Evolutionary conservation across 1,284 basidiomycete genomes (phyloP), one percentile per base, ranked within the genome.

Genomic region (Sparassis latifolia): DNA sequence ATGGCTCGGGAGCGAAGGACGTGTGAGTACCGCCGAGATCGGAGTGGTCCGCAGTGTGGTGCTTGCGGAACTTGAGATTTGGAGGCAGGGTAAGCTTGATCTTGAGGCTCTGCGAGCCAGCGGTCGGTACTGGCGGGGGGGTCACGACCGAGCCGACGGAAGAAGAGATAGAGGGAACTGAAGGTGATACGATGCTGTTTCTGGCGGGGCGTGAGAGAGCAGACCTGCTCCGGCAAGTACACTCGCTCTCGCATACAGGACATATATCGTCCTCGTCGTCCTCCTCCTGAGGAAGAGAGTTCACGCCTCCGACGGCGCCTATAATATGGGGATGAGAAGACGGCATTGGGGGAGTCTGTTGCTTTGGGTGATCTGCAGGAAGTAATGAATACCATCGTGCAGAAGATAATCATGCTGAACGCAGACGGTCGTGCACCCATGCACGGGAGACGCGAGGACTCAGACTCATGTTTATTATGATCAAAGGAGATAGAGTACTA

Each of bases 231-330:
- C 62, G 67, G 73, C 87, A 90, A 37, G 84, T 89, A 72, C 87
- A 90, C 62, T 87, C 82, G 63, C 84, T 83, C 75, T 89, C 87
- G 85, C 87, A 90, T 57, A 89, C 85, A 20, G 85, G 86, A 67
- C 87, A 90, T 55, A 89, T 87, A 66, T 88, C 82, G 79, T 80
- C 77, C 75, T 89, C 85, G 65, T 72, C 71, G 49, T 86, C 83
- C 71, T 78, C 76, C 62, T 45, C 55, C 63, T 55, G 62, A 60
- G 51, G 55, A 42, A 38, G 52, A 20, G 20, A 20, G 46, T 38
- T 52, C 39, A 42, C 44, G 45, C 40, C 45, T 45, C 62, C 66
- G 67, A 59, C 62, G 66, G 58, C 59, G 74, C 66, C 77, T 76
- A 77, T 66, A 74, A 78, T 83, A 82, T 80, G 72, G 74, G 79